A percentile compares a stretch with the other conserved stretches of the same genome.
Evolutionary conservation across 352 stramenopile species (phyloP).

Genomic region (Globisporangium alternatum): DNA sequence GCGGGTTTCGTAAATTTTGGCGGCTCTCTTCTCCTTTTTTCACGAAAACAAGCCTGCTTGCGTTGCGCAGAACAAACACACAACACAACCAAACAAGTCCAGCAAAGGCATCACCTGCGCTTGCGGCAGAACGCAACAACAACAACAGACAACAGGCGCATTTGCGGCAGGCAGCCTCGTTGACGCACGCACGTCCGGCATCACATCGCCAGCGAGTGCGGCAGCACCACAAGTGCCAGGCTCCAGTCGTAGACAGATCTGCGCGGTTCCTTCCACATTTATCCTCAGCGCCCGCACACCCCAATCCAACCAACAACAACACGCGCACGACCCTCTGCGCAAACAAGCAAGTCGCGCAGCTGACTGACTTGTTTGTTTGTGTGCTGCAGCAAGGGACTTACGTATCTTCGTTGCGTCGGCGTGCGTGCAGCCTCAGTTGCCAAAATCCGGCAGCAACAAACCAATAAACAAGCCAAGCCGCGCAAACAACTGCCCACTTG

Average conservation of each 20-base stretch:
- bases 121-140: neutral
- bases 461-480: neutral
- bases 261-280: constrained; percentile 3
- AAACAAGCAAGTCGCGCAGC: neutral
- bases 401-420: neutral
- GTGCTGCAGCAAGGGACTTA: neutral
- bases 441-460: neutral
- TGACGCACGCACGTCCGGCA: neutral
- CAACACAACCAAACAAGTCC: neutral
- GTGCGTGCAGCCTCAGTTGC: constrained; percentile 2
- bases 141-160: neutral
- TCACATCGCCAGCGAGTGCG: neutral
- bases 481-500: constrained; percentile 1
- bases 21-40: neutral
- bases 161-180: neutral
- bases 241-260: neutral
- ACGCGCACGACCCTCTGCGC: neutral
- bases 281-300: neutral
- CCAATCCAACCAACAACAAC: neutral
- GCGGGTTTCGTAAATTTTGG: neutral
- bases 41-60: neutral
- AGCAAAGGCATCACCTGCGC: neutral
- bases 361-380: constrained; percentile 3
- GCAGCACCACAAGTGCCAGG: neutral
- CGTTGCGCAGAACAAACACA: neutral